phyloP scores from a whole-genome alignment of 495 filamentous ascomycete genomes.

The Stereocaulon alpinum region DNA sequence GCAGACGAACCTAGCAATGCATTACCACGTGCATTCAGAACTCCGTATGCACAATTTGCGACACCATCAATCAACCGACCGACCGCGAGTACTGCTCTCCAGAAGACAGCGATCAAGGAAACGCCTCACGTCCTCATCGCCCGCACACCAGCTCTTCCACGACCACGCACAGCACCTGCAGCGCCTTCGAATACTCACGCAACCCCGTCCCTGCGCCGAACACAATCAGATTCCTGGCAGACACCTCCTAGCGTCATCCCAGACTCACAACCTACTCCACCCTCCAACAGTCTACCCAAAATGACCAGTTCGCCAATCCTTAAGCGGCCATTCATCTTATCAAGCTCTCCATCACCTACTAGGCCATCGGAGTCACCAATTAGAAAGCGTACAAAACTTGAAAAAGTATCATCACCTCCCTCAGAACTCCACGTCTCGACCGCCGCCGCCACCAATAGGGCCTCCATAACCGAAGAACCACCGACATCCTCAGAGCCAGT shows the following conservation, averaged over 20 bases:
- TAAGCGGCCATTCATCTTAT: conserved; percentile 5
- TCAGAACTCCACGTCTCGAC: not conserved
- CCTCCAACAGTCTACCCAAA: not conserved
- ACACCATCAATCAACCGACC: not conserved
- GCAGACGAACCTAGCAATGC: not conserved
- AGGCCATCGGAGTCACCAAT: conserved; percentile 9
- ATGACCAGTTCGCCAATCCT: conserved; percentile 15
- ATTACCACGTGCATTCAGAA: not conserved
- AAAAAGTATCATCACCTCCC: conserved; percentile 9
- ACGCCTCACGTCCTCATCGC: conserved; percentile 17
- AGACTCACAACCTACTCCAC: conserved; percentile 23
- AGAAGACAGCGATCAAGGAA: conserved; percentile 10
- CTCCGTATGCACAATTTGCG: not conserved
- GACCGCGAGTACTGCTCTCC: conserved; percentile 1
- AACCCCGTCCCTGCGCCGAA: conserved; percentile 3
- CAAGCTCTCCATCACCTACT: conserved; percentile 18
- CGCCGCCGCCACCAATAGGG: not conserved
- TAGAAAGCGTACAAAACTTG: conserved; percentile 11
- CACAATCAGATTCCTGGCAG: conserved; percentile 33
- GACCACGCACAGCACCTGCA: conserved; percentile 11
- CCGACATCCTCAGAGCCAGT: not conserved
- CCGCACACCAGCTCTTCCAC: conserved; percentile 17
- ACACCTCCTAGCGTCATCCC: conserved; percentile 39
- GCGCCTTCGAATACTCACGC: not conserved
- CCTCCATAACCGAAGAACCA: not conserved